Evolutionary conservation across 768 basidiomycete species (phyloP).

Genomic region (Pleurotus eryngii): DNA sequence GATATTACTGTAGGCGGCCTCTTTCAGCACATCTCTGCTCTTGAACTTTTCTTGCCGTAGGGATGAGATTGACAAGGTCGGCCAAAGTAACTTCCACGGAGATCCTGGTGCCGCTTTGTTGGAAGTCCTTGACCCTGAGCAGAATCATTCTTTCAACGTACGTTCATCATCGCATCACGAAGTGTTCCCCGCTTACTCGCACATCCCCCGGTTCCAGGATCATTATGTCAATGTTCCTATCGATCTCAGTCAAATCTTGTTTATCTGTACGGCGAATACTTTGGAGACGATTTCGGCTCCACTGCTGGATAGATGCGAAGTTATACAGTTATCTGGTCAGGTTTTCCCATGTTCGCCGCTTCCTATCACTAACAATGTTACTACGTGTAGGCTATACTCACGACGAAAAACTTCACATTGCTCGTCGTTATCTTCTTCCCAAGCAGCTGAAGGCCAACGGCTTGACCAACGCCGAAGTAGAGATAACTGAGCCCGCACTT

Average conservation of each 20-base stretch:
- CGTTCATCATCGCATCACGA: conserved; percentile 14
- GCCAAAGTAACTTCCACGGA: conserved; percentile 84
- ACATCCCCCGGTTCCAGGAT: conserved; percentile 48
- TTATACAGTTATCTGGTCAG: conserved; percentile 75
- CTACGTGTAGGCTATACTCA: conserved; percentile 66
- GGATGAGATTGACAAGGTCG: conserved; percentile 93
- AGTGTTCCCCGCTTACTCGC: background rate
- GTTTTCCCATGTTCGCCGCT: background rate
- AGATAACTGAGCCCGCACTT: conserved; percentile 67
- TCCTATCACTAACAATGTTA: too few species aligned
- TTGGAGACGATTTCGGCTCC: conserved; percentile 88
- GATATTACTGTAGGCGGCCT: conserved; percentile 53
- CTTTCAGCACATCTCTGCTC: conserved; percentile 15
- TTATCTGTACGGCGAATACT: conserved; percentile 90
- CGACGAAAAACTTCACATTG: conserved; percentile 90
- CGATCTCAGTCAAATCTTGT: conserved; percentile 84
- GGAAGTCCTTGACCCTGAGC: conserved; percentile 93
- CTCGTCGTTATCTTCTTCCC: conserved; percentile 81
- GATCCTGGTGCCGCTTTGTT: conserved; percentile 89
- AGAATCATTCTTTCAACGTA: conserved; percentile 81
- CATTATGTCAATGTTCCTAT: conserved; percentile 90
- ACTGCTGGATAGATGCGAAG: conserved; percentile 85
- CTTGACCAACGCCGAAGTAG: conserved; percentile 55
- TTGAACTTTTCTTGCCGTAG: conserved; percentile 21
- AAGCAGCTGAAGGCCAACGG: conserved; percentile 85